Conservation (phyloP, 2,329 filamentous ascomycete genomes). For the Fusarium sp. region DNA sequence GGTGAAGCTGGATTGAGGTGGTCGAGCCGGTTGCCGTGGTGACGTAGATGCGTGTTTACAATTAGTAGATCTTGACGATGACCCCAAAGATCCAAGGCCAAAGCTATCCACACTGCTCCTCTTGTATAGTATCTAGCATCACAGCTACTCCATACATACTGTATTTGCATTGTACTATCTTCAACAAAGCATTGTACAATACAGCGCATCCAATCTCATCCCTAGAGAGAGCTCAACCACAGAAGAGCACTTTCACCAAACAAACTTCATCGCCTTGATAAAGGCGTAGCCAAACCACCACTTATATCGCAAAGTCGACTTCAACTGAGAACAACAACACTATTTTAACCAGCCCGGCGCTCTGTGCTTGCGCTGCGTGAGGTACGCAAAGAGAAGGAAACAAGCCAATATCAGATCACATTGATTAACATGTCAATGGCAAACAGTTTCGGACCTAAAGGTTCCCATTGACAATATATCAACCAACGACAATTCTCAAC, state of each 20-base stretch:
- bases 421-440: conserved; percentile 11
- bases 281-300: conserved; percentile 48
- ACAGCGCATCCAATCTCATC: conserved; percentile 29
- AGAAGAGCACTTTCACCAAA: conserved; percentile 37
- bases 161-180: conserved; percentile 15
- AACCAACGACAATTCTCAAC: conserved; percentile 64
- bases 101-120: conserved; percentile 40
- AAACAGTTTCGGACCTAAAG: conserved; percentile 61
- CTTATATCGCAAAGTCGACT: conserved; percentile 55
- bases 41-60: conserved; percentile 20
- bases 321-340: conserved; percentile 64
- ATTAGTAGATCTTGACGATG: conserved; percentile 27
- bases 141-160: conserved; percentile 34
- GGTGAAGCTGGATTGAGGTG: conserved; percentile 31
- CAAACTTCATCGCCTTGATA: conserved; percentile 49
- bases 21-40: conserved; percentile 28
- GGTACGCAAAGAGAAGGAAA: conserved; percentile 61
- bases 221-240: conserved; percentile 26
- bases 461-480: conserved; percentile 63
- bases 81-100: conserved; percentile 34
- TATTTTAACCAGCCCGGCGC: conserved; percentile 74
- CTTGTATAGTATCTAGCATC: conserved; percentile 39
- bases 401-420: neutral
- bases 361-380: conserved; percentile 87
- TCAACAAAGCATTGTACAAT: conserved; percentile 24